These are phyloP conservation scores for Suhomyces kunorum DNA, from an alignment of 1,139 yeast species.

Conservation along the genomic window DNA sequence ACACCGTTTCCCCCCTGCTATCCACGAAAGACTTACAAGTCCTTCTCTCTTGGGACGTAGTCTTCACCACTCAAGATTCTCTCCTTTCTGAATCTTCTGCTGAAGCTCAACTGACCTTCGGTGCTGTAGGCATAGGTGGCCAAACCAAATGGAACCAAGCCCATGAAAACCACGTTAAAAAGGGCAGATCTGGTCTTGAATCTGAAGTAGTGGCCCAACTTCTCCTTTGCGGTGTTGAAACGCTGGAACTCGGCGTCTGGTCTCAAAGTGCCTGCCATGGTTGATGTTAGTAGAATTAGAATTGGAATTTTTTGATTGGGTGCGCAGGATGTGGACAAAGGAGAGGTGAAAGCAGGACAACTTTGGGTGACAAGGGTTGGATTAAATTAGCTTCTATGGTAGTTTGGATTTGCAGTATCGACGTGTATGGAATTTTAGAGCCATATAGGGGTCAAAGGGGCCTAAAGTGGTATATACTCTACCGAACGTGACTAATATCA, in stretches of 20 bases:
- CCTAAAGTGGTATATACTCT: not conserved
- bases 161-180: slow-evolving; percentile 42
- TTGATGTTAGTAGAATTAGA: slow-evolving; percentile 5
- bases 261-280: slow-evolving; percentile 49
- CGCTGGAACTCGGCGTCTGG: slow-evolving; percentile 48
- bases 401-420: no score
- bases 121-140: slow-evolving; percentile 38
- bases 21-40: slow-evolving; percentile 29
- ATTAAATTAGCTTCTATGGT: no score
- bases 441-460: not conserved
- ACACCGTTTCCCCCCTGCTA: not conserved
- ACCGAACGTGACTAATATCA: not conserved
- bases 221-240: slow-evolving; percentile 47
- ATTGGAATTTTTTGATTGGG: slow-evolving; percentile 12
- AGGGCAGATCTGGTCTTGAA: slow-evolving; percentile 43
- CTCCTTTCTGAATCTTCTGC: slow-evolving; percentile 39
- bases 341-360: not conserved
- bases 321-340: slow-evolving; percentile 1
- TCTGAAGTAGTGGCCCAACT: slow-evolving; percentile 46
- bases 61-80: slow-evolving; percentile 40
- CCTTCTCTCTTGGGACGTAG: slow-evolving; percentile 49
- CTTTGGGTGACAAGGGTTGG: not conserved
- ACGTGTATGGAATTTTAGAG: no score
- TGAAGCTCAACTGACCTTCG: slow-evolving; percentile 40
- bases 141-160: slow-evolving; percentile 40